Base-by-base conservation (phyloP, 495 filamentous ascomycete species). In the Penicillium nucicola region DNA sequence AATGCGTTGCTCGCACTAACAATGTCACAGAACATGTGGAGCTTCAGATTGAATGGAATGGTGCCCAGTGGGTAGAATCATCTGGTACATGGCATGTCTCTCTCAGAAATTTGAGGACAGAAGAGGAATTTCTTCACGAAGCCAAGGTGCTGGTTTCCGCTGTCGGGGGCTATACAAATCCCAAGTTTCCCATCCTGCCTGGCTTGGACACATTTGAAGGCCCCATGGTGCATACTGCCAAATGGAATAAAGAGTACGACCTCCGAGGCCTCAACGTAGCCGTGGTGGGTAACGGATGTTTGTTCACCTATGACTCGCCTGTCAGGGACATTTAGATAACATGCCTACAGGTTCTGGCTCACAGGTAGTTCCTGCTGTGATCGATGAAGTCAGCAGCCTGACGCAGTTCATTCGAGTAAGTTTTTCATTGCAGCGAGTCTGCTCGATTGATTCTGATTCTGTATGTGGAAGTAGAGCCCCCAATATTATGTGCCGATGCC, bases 231-330 rank as follows among this genome's bases (percentile, higher is more conserved):
- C 83, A 86, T 45, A 81, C 77, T 0, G 79, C 81, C 4, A 66
- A 66, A 44, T 86, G 82, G 83, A 72, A 79, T 22, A 63, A 75
- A 35, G 55, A 67, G 5, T 75, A 83, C 28, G 71, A 82, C 48
- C 74, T 77, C 54, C 43, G 64, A 20, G 72, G 70, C 49, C 83
- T 82, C 53, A 72, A 76, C 12, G 76, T 83, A 8, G 80, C 71
- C 22, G 68, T 84, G 34, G 75, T 85, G 38, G 82, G 82, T 18
- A 74, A 65, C 46, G 69, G 58, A 37, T 61, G 58, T 66, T 37
- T 43, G 52, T 47, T 44, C 34, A 19, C 0, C 23, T 28, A 28
- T 28, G 23, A 28, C 5, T 28, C 23, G 34, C 5, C 30, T 35
- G 8, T 10, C 42, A 31, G 14, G 18, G 14, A 11, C n/a, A 38